Conservation (phyloP, 2,329 filamentous ascomycete genomes). For the Colletotrichum higginsianum region DNA sequence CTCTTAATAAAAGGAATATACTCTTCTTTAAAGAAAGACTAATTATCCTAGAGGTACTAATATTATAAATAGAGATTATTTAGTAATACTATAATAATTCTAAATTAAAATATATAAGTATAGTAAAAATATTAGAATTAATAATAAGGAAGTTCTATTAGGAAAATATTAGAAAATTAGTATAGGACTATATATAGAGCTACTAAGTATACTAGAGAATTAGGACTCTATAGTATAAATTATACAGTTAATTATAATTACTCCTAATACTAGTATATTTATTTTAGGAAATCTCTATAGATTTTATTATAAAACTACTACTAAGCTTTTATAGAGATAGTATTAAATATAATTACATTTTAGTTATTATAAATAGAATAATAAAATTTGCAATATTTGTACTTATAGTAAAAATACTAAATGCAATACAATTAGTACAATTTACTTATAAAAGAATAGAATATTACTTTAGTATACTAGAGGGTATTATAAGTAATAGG, state of each 20-base stretch:
- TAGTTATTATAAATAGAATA: too few relatives aligned
- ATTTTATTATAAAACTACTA: too few relatives aligned
- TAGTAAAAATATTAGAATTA: not conserved
- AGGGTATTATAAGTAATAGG: too few relatives aligned
- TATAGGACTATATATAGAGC: not conserved
- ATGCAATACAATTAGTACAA: too few relatives aligned
- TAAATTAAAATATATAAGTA: not conserved
- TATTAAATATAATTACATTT: too few relatives aligned
- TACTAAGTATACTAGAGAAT: not conserved
- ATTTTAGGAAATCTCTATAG: too few relatives aligned
- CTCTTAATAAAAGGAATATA: too few relatives aligned
- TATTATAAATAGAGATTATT: not conserved
- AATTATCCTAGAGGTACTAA: not conserved
- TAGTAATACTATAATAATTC: slow-evolving; percentile 17
- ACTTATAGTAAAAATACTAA: too few relatives aligned
- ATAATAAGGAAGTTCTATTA: not conserved
- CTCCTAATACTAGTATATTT: not conserved
- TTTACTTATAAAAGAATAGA: too few relatives aligned
- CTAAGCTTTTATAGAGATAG: too few relatives aligned
- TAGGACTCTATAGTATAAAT: not conserved
- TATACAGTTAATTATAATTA: not conserved
- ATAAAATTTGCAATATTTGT: too few relatives aligned
- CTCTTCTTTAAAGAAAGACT: not conserved
- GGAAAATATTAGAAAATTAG: not conserved
- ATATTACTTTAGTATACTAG: too few relatives aligned